Percentiles rank a stretch among this genome's conserved stretches.
Conservation (phyloP, 2,329 filamentous ascomycete genomes). For the Xylariaceae sp. region DNA sequence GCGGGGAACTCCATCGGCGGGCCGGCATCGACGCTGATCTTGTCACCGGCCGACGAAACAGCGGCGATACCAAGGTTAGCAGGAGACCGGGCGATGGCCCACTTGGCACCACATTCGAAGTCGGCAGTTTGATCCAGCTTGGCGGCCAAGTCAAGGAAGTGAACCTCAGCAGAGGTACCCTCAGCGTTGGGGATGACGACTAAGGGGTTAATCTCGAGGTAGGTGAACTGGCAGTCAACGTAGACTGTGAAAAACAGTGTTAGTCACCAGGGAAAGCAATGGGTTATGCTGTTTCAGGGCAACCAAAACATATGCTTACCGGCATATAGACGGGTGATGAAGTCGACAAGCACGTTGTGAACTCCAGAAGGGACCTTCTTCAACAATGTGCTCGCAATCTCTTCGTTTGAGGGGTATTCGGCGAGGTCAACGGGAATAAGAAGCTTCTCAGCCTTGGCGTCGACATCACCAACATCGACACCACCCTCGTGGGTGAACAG, state of each 20-base stretch:
- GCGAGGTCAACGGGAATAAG: constrained; percentile 92
- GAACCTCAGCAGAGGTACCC: constrained; percentile 84
- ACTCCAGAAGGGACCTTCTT: constrained; percentile 92
- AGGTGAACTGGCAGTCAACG: constrained; percentile 99
- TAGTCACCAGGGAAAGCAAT: constrained; percentile 1
- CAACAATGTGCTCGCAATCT: constrained; percentile 78
- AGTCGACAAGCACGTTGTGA: constrained; percentile 98
- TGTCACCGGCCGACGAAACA: constrained; percentile 57
- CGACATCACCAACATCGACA: constrained; percentile 98
- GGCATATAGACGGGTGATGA: constrained; percentile 95
- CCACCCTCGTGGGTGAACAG: constrained; percentile 99
- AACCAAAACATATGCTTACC: constrained; percentile 9
- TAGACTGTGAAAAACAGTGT: constrained; percentile 56
- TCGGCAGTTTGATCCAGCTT: constrained; percentile 99
- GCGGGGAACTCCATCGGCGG: constrained; percentile 99
- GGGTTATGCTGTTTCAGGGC: neutral
- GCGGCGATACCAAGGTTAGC: constrained; percentile 79
- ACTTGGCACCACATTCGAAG: constrained; percentile 98
- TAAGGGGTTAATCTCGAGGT: constrained; percentile 99
- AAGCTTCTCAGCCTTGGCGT: constrained; percentile 97
- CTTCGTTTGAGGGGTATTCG: constrained; percentile 91
- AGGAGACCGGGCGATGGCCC: constrained; percentile 91
- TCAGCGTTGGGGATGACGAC: constrained; percentile 95
- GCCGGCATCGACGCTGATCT: constrained; percentile 91
- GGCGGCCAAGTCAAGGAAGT: constrained; percentile 97